Percentiles rank a stretch among this genome's conserved stretches.
Conservation (phyloP, 805 yeast genomes). For the Candida parachauliodes region DNA sequence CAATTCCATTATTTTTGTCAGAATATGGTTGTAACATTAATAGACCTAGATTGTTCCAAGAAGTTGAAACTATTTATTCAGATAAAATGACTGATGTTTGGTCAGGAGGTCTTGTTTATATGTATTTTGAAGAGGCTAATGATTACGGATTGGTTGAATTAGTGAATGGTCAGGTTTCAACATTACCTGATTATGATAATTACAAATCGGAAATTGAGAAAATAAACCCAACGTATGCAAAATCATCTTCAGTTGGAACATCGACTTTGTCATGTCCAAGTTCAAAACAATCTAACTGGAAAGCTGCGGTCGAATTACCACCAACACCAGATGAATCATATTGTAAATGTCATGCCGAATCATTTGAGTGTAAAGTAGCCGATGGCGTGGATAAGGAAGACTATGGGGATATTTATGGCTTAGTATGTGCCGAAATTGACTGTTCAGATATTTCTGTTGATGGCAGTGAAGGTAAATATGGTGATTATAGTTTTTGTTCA, state of each 20-base stretch:
- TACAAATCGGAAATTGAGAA: conserved; percentile 32
- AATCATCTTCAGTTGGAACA: conserved; percentile 34
- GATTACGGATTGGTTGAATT: conserved; percentile 75
- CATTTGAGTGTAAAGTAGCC: conserved; percentile 59
- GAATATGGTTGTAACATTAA: conserved; percentile 83
- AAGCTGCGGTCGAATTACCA: conserved; percentile 65
- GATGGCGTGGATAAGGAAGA: conserved; percentile 51
- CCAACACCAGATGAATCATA: conserved; percentile 69
- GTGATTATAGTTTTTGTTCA: conserved; percentile 70
- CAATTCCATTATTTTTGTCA: conserved; percentile 81
- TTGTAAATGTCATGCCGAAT: conserved; percentile 59
- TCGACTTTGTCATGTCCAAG: conserved; percentile 70
- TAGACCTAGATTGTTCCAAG: conserved; percentile 73
- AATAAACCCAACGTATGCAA: conserved; percentile 35
- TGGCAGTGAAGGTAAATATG: conserved; percentile 66
- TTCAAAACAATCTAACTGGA: conserved; percentile 47
- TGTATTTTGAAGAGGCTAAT: conserved; percentile 84
- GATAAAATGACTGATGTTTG: conserved; percentile 80
- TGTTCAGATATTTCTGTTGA: conserved; percentile 62
- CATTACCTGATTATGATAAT: conserved; percentile 55
- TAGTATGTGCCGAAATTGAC: conserved; percentile 54
- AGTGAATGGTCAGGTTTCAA: conserved; percentile 45
- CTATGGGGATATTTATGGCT: conserved; percentile 55
- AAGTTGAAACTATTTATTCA: conserved; percentile 64
- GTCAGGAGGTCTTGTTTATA: conserved; percentile 93